Conservation (phyloP, 2,329 filamentous ascomycete genomes). For the Dryadomyces quercus-mongolicae region DNA sequence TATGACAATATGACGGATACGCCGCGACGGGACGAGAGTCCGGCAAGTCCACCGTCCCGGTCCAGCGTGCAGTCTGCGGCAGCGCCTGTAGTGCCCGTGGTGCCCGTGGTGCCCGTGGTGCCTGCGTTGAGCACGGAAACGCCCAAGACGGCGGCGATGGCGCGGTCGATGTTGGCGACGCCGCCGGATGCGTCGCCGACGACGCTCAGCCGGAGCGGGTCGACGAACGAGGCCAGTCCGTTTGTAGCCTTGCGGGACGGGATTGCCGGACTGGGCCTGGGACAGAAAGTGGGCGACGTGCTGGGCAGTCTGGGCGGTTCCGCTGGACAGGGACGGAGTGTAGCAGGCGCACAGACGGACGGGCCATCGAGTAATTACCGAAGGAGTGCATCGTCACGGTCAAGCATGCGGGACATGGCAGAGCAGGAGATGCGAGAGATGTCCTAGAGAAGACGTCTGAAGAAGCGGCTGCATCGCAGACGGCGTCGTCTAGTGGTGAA, state of each 20-base stretch:
- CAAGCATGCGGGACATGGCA: neutral
- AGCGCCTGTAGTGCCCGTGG: neutral
- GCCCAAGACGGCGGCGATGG: slow-evolving; percentile 2
- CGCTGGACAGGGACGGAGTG: slow-evolving; percentile 6
- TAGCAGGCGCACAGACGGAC: neutral
- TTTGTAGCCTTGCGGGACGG: slow-evolving; percentile 13
- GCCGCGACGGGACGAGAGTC: neutral
- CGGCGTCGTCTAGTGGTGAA: neutral
- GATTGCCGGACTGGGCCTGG: slow-evolving; percentile 12
- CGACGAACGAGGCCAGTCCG: slow-evolving; percentile 9
- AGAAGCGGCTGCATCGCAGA: neutral
- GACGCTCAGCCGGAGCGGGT: slow-evolving; percentile 7
- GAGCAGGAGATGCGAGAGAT: slow-evolving; percentile 13
- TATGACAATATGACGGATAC: neutral
- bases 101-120: neutral
- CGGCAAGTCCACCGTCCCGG: too few relatives aligned
- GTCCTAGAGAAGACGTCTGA: neutral
- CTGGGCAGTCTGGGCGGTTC: slow-evolving; percentile 10
- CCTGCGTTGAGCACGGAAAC: neutral
- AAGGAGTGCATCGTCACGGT: neutral
- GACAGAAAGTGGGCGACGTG: slow-evolving; percentile 13
- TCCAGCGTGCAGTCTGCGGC: slow-evolving; percentile 7
- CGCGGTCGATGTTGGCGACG: slow-evolving; percentile 11
- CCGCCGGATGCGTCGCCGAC: slow-evolving; percentile 1
- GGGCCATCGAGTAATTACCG: neutral